Conservation (phyloP, 1,284 basidiomycete species). For the Ustilago lituana region DNA sequence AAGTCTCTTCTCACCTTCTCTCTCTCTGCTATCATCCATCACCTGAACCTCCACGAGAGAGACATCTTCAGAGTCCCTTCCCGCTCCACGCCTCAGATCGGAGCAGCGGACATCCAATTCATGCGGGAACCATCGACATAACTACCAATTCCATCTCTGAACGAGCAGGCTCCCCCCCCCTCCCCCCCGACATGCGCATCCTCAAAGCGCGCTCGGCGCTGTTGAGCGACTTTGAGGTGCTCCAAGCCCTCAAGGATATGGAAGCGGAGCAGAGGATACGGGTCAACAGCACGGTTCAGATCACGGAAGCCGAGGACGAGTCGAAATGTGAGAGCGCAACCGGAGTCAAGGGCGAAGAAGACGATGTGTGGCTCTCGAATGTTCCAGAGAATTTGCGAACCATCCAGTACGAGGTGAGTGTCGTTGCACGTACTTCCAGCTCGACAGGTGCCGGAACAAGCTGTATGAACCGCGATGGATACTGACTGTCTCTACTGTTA, state of each 20-base stretch:
- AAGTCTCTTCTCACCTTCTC: not conserved
- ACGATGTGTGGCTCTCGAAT: constrained; percentile 36
- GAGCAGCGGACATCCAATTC: not conserved
- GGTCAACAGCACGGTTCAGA: constrained; percentile 68
- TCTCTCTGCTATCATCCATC: not conserved
- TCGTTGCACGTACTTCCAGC: not conserved
- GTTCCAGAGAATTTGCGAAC: constrained; percentile 80
- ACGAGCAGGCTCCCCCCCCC: too few relatives aligned
- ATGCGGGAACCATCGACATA: constrained; percentile 11
- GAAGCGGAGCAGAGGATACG: constrained; percentile 74
- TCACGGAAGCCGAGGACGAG: constrained; percentile 68
- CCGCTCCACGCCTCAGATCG: not conserved
- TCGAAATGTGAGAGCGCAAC: constrained; percentile 6
- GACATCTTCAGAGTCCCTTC: not conserved
- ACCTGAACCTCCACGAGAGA: not conserved
- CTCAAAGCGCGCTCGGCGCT: constrained; percentile 80
- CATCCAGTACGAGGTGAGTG: constrained; percentile 82
- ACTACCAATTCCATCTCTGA: too few relatives aligned
- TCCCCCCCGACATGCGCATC: constrained; percentile 75
- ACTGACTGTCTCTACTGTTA: too few relatives aligned
- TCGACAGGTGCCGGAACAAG: too few relatives aligned
- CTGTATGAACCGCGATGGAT: too few relatives aligned
- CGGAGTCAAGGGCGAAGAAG: constrained; percentile 19
- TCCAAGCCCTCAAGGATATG: constrained; percentile 79
- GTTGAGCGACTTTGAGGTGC: constrained; percentile 85